Percentiles rank a stretch among this genome's conserved stretches.
phyloP scores from a whole-genome alignment of 2,329 filamentous ascomycete species.

The Mycosphaerella sp. region DNA sequence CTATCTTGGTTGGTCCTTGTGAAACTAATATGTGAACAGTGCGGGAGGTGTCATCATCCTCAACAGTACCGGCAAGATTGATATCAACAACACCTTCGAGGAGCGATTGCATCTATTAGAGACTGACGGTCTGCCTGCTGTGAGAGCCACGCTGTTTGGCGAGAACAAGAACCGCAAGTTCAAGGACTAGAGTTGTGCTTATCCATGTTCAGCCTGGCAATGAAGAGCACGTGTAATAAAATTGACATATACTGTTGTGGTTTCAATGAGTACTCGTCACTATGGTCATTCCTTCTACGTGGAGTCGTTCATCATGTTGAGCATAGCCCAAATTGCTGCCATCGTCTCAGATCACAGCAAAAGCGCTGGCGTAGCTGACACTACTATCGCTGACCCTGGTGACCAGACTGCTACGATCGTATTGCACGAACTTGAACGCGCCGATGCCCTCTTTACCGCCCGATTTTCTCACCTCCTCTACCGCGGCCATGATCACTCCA shows the following conservation, averaged over 20 bases:
- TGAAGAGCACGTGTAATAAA: too few relatives aligned
- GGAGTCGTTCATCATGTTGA: too few relatives aligned
- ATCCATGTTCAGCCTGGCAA: too few relatives aligned
- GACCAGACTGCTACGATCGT: slow-evolving; percentile 77
- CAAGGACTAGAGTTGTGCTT: slow-evolving; percentile 58
- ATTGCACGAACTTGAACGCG: slow-evolving; percentile 70
- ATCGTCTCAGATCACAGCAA: slow-evolving; percentile 58
- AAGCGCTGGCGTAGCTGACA: slow-evolving; percentile 92
- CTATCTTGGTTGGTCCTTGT: slow-evolving; percentile 1
- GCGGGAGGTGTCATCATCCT: slow-evolving; percentile 76
- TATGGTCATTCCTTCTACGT: too few relatives aligned
- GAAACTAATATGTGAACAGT: slow-evolving; percentile 44
- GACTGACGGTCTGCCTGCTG: slow-evolving; percentile 72
- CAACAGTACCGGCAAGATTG: slow-evolving; percentile 84
- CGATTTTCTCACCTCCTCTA: slow-evolving; percentile 55
- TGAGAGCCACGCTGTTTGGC: slow-evolving; percentile 83
- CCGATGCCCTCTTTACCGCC: slow-evolving; percentile 20
- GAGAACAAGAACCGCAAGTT: slow-evolving; percentile 95
- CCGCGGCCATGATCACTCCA: slow-evolving; percentile 79
- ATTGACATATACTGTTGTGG: too few relatives aligned
- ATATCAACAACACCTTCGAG: slow-evolving; percentile 98
- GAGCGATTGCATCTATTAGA: slow-evolving; percentile 81
- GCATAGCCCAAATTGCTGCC: too few relatives aligned
- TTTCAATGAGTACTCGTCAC: too few relatives aligned
- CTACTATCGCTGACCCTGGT: slow-evolving; percentile 65